Evolutionary conservation across 1,284 basidiomycete genomes (phyloP).

Genomic region (Inonotus hispidus): DNA sequence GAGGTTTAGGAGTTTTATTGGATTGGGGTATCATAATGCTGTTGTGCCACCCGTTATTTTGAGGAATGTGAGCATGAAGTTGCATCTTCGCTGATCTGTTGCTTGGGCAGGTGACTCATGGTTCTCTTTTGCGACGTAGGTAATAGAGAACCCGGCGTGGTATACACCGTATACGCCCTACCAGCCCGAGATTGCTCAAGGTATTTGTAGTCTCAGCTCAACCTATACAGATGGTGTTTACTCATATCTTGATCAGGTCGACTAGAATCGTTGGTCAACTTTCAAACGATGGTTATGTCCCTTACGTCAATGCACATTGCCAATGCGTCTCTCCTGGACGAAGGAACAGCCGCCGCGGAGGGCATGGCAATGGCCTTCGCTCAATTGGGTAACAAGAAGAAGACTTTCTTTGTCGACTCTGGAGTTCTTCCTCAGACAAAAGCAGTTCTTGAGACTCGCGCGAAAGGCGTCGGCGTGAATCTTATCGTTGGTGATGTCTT

Average conservation of each 20-base stretch:
- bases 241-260: constrained; percentile 51
- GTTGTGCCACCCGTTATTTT: constrained; percentile 92
- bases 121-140: constrained; percentile 35
- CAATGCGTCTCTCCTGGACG: constrained; percentile 89
- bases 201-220: constrained; percentile 32
- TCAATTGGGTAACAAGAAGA: constrained; percentile 65
- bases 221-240: constrained; percentile 1
- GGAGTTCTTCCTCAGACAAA: constrained; percentile 85
- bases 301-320: constrained; percentile 93
- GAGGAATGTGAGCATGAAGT: constrained; percentile 74
- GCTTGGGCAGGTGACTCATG: too few species aligned
- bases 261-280: constrained; percentile 95
- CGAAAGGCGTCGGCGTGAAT: constrained; percentile 85
- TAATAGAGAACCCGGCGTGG: constrained; percentile 97
- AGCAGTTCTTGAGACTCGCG: constrained; percentile 80
- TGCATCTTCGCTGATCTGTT: too few species aligned
- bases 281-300: constrained; percentile 94
- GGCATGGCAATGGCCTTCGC: constrained; percentile 85
- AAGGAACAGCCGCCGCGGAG: constrained; percentile 91
- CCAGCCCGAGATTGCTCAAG: constrained; percentile 92
- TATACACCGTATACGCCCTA: constrained; percentile 97
- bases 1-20: constrained; percentile 89
- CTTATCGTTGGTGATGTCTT: constrained; percentile 63
- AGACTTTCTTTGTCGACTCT: constrained; percentile 79
- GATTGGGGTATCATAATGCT: constrained; percentile 96